Percentiles rank a stretch among this genome's conserved stretches.
phyloP scores from a whole-genome alignment of 306 rosid species.

The Prunus persica region Prunus_persica_NCBIv2 NC_034015.1:12587001-12587500 shows the following conservation, averaged over 20 bases:
- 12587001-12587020: conserved; percentile 84
- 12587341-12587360: background rate
- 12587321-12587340: background rate
- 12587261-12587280: conserved; percentile 1
- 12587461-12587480: conserved; percentile 75
- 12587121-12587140: conserved; percentile 71
- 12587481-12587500: conserved; percentile 76
- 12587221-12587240: conserved; percentile 91
- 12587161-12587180: conserved; percentile 90
- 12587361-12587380: background rate
- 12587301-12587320: background rate
- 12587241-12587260: conserved; percentile 27
- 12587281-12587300: background rate
- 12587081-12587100: conserved; percentile 79
- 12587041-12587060: conserved; percentile 67
- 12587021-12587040: conserved; percentile 89
- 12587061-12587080: conserved; percentile 67
- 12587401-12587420: conserved; percentile 19
- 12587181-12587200: conserved; percentile 76
- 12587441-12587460: conserved; percentile 73
- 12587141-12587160: conserved; percentile 73
- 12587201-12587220: conserved; percentile 82
- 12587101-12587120: conserved; percentile 71
- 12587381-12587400: background rate
- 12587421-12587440: conserved; percentile 64